Evolutionary conservation across 352 stramenopile species (phyloP), one percentile per base, ranked within the genome.

Genomic region (Pythium angustatum): DNA sequence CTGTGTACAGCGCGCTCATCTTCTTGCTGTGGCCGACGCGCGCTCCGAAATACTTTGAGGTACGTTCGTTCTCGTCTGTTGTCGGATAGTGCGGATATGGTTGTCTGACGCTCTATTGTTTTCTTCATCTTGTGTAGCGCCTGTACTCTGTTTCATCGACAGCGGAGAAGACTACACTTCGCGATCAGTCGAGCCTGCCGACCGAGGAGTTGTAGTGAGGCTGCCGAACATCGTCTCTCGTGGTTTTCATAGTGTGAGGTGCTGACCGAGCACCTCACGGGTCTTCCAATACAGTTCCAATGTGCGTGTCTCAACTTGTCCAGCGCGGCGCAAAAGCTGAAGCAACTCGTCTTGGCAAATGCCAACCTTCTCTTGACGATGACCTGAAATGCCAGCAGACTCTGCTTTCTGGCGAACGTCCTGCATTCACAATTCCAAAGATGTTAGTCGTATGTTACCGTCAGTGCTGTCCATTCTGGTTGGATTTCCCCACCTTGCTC

Each of bases 31-130:
- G 82, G 82, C 79, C 84, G 10, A 83, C 81, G 24, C 76, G 82
- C 31, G 84, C 84, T 6, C 84, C 82, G 8, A 73, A 74, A 19
- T 91, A 90, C 68, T 93, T 93, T 57, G 84, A 93, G 76, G 84
- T 93, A 75, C 34, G 67, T 33, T 22, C 21, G 12, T 27, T 26
- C 15, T 51, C 12, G 34, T 36, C 3, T 52, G 31, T 12, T 51
- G 22, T 11, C n/a, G 10, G 21, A 6, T 6, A 21, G 24, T 24
- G 19, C n/a, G n/a, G n/a, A n/a, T 28, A 5, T 27, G n/a, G 19
- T 24, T 7, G 10, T 47, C 38, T 44, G 6, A 47, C 40, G n/a
- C 26, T 1, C 40, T 8, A 30, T 1, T n/a, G 28, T 30, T 14
- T 28, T 5, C 62, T 7, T 34, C 12, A 52, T 50, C 55, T 21